Evolutionary conservation across 192 early-diverging fungal genomes (phyloP), one percentile per base, ranked within the genome.

Genomic region (Gaertneriomyces sp.): DNA sequence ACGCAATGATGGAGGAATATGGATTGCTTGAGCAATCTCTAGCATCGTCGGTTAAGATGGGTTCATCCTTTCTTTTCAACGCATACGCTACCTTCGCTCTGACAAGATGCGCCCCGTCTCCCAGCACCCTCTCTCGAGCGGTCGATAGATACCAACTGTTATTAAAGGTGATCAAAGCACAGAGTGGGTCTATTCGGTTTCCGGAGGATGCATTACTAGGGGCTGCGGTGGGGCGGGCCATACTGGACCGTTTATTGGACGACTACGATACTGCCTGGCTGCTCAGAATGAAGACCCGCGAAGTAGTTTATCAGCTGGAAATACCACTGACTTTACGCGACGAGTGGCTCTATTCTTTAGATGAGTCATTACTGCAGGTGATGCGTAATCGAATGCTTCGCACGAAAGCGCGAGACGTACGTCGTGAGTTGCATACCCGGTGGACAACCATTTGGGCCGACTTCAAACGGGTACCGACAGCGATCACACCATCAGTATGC

Each of bases 391-490:
- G 49, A 19, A 14, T 53, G 19, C 16, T 8, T 12, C 10, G 42
- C 14, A 39, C 19, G 11, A 25, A 38, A 14, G 19, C 25, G 11
- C 46, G 41, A 53, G 14, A 16, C 12, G 53, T 7, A 45, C 66
- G 66, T 20, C 56, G 58, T 4, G 46, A 53, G 20, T 38, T 68
- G 42, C 66, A 68, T 40, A 3, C 45, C 1, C 39, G 20, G 7
- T 68, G 66, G 66, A 59, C 49, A 6, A n/a, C 19, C n/a, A 60
- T 50, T 0, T 44, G 25, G 25, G 56, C 19, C 41, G 58, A 60
- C 41, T 42, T 68, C 45, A 44, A 42, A 51, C 52, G 52, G 20
- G 45, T 56, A 5, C 11, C 39, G 19, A 38, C 17, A 10, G 14
- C 60, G 7, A 46, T 16, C 40, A 42, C 58, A 51, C 12, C 47